These are phyloP conservation scores for Penicillium sp. DNA, from an alignment of 2,329 filamentous ascomycete genomes.

Conservation along the genomic window DNA sequence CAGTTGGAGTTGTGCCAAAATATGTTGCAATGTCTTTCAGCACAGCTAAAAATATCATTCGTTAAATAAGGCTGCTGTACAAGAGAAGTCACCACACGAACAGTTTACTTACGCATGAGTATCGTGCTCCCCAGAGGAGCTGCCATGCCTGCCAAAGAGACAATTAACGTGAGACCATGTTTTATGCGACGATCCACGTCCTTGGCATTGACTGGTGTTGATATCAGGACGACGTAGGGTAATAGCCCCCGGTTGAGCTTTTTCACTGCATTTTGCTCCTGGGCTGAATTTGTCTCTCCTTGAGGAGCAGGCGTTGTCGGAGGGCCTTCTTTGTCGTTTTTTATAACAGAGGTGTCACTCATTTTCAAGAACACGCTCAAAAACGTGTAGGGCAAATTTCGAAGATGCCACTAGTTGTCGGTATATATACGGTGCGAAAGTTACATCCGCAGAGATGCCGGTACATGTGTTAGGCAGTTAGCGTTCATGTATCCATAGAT, in stretches of 20 bases:
- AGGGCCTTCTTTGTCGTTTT: not conserved
- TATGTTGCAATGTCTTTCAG: conserved; percentile 54
- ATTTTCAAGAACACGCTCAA: not conserved
- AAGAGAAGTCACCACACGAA: not conserved
- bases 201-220: conserved; percentile 46
- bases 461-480: no score
- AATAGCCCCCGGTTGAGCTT: not conserved
- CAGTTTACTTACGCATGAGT: conserved; percentile 54
- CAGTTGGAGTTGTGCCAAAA: conserved; percentile 60
- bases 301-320: not conserved
- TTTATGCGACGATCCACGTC: conserved; percentile 70
- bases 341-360: not conserved
- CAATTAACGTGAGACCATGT: conserved; percentile 76
- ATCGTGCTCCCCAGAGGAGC: conserved; percentile 82
- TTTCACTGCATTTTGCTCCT: not conserved
- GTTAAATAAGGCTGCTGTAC: not conserved
- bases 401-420: no score
- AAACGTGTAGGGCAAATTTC: no score
- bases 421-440: no score
- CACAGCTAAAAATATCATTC: conserved; percentile 58
- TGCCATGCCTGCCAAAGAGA: conserved; percentile 72
- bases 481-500: no score
- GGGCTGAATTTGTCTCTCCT: not conserved
- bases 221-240: not conserved
- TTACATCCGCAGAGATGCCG: no score